Evolutionary conservation across 2,329 filamentous ascomycete genomes (phyloP).

Genomic region (Cytospora paraplurivora): DNA sequence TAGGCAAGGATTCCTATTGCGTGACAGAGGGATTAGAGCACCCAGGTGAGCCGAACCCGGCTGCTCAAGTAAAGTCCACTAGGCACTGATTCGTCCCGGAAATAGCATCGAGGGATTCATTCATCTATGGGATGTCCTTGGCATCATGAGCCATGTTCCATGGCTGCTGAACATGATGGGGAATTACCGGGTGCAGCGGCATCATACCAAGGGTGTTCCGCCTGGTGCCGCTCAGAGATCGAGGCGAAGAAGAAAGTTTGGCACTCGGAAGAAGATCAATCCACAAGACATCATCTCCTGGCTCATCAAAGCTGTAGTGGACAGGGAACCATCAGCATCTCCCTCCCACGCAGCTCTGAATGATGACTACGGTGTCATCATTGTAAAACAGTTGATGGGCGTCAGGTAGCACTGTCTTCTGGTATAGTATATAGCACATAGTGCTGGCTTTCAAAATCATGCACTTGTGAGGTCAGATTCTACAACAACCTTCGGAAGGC

Average conservation of each 20-base stretch:
- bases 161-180: slow-evolving; percentile 40
- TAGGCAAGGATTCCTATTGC: slow-evolving; percentile 34
- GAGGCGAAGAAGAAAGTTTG: slow-evolving; percentile 38
- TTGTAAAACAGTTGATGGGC: no score
- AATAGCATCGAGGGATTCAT: slow-evolving; percentile 37
- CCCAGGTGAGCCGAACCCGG: slow-evolving; percentile 13
- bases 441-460: no score
- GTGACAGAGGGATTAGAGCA: slow-evolving; percentile 33
- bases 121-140: slow-evolving; percentile 39
- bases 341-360: slow-evolving; percentile 36
- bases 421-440: no score
- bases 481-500: no score
- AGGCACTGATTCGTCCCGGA: no score
- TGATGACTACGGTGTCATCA: slow-evolving; percentile 37
- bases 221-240: slow-evolving; percentile 36
- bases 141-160: slow-evolving; percentile 38
- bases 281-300: slow-evolving; percentile 43
- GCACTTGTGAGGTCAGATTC: neutral
- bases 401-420: no score
- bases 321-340: slow-evolving; percentile 40
- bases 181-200: slow-evolving; percentile 36
- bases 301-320: slow-evolving; percentile 42
- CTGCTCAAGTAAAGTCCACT: no score
- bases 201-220: slow-evolving; percentile 37
- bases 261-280: slow-evolving; percentile 34